Percentiles rank a stretch among this genome's conserved stretches.
Conservation (phyloP, 805 yeast species). For the Brettanomyces sp. region DNA sequence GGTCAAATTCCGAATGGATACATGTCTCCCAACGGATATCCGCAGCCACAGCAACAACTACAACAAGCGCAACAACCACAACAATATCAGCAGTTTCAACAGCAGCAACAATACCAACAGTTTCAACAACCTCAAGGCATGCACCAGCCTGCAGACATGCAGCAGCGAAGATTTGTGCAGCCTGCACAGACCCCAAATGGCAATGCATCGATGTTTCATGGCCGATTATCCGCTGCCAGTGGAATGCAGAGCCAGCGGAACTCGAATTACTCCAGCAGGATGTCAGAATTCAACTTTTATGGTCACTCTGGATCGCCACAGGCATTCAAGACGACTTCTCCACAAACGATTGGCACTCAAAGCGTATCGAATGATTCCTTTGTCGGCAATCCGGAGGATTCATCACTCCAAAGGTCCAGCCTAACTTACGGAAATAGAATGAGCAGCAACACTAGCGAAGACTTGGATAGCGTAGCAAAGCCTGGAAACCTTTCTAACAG, state of each 20-base stretch:
- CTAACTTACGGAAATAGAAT: background rate
- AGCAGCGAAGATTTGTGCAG: background rate
- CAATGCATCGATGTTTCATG: too few relatives aligned
- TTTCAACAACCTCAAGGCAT: background rate
- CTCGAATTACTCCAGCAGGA: too few relatives aligned
- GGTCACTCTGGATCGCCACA: too few relatives aligned
- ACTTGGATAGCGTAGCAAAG: too few relatives aligned
- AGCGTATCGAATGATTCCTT: constrained; percentile 1
- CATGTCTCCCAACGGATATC: background rate
- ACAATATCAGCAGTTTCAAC: constrained; percentile 2
- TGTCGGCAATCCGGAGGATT: background rate
- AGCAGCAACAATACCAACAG: background rate
- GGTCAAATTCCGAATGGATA: too few relatives aligned
- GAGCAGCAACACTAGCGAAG: background rate
- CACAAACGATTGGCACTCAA: background rate
- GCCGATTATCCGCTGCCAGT: too few relatives aligned
- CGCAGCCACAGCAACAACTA: background rate
- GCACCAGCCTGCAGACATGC: background rate
- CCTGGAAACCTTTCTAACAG: too few relatives aligned
- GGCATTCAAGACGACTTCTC: too few relatives aligned
- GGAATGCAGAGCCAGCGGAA: too few relatives aligned
- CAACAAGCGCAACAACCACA: background rate
- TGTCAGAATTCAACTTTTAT: too few relatives aligned
- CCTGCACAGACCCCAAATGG: background rate
- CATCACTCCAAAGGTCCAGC: background rate